A percentile compares a stretch with the other conserved stretches of the same genome.
These are phyloP conservation scores for Jimgerdemannia flammicorona DNA, from an alignment of 192 early-diverging fungal genomes.

Conservation along the genomic window DNA sequence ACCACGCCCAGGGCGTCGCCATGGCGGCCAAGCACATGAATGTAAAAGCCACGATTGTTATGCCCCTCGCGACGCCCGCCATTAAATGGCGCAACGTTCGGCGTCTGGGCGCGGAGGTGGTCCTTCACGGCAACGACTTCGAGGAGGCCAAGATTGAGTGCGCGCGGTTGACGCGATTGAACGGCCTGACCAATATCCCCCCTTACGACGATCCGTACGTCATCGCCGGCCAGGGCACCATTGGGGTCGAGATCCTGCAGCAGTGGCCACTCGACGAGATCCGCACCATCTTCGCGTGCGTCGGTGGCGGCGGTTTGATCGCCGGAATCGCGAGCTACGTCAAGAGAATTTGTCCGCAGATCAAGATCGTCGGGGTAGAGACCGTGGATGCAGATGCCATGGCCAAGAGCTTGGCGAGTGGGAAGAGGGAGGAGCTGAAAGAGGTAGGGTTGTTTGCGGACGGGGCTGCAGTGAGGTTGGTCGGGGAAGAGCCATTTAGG, in stretches of 20 bases:
- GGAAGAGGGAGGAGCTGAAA: slow-evolving; percentile 60
- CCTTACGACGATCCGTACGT: slow-evolving; percentile 98
- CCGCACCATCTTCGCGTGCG: slow-evolving; percentile 87
- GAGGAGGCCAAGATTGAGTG: slow-evolving; percentile 92
- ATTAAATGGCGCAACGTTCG: slow-evolving; percentile 82
- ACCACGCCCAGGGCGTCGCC: slow-evolving; percentile 98
- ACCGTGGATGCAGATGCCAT: slow-evolving; percentile 89
- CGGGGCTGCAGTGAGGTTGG: slow-evolving; percentile 91
- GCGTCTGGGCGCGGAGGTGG: slow-evolving; percentile 85
- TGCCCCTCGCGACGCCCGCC: slow-evolving; percentile 69
- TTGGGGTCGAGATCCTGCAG: slow-evolving; percentile 82
- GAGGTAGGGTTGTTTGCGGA: slow-evolving; percentile 97
- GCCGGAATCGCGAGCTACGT: slow-evolving; percentile 91
- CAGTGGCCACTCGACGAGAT: slow-evolving; percentile 61
- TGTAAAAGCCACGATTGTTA: slow-evolving; percentile 95
- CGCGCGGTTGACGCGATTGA: slow-evolving; percentile 59
- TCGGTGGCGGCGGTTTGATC: slow-evolving; percentile 94
- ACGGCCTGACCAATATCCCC: slow-evolving; percentile 87
- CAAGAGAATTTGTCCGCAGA: slow-evolving; percentile 83
- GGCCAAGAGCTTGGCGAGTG: slow-evolving; percentile 67
- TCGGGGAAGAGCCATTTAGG: slow-evolving; percentile 87
- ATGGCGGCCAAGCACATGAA: slow-evolving; percentile 88
- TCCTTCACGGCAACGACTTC: slow-evolving; percentile 90
- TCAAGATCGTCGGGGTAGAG: slow-evolving; percentile 92
- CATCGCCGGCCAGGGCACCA: slow-evolving; percentile 99